Evolutionary conservation across 2,329 filamentous ascomycete genomes (phyloP).

Genomic region (Triangularia setosa): DNA sequence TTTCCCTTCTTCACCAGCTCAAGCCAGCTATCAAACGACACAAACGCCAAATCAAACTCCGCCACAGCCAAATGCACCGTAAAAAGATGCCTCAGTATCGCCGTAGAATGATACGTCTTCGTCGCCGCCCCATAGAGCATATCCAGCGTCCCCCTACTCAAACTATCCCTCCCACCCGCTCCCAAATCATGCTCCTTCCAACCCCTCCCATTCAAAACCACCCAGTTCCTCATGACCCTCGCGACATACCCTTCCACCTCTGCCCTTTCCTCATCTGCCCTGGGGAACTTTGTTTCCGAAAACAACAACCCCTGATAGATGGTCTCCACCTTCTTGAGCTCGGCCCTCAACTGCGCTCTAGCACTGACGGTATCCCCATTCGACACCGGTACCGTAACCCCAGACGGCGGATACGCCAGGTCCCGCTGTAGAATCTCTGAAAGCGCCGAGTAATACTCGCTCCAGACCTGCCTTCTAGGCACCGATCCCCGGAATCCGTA

Average conservation of each 20-base stretch:
- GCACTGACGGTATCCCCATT: constrained; percentile 39
- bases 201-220: constrained; percentile 69
- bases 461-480: constrained; percentile 70
- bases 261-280: constrained; percentile 70
- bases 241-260: constrained; percentile 81
- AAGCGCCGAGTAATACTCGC: constrained; percentile 75
- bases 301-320: constrained; percentile 78
- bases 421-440: constrained; percentile 70
- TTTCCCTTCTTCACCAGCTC: constrained; percentile 84
- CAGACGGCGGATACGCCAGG: constrained; percentile 52
- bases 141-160: constrained; percentile 76
- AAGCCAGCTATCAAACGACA: constrained; percentile 87
- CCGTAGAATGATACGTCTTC: constrained; percentile 92
- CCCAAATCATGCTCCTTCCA: constrained; percentile 82
- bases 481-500: constrained; percentile 57
- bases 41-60: constrained; percentile 88
- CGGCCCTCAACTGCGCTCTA: constrained; percentile 63
- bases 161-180: constrained; percentile 69
- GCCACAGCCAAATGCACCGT: constrained; percentile 81
- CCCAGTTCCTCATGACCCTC: constrained; percentile 80
- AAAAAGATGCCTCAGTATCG: constrained; percentile 82
- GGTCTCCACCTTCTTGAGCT: constrained; percentile 74
- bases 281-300: constrained; percentile 76
- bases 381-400: constrained; percentile 38
- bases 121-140: constrained; percentile 86